Evolutionary conservation across 148 eudicot species (phyloP).

Genomic region (Amaranthus hypochondriacus): DNA sequence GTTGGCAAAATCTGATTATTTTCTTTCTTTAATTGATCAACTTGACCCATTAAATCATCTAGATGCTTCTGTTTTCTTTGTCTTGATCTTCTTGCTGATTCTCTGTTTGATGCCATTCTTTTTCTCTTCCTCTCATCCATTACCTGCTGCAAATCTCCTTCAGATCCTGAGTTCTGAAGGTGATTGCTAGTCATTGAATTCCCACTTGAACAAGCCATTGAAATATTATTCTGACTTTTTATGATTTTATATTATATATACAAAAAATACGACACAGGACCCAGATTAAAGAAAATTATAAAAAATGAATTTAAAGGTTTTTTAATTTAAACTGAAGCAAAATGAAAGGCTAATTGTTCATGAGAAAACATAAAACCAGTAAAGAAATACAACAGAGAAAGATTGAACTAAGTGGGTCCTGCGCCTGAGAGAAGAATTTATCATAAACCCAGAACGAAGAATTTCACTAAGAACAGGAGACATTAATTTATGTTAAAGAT

Average conservation of each 20-base stretch:
- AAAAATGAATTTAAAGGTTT: not conserved
- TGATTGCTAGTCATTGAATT: slow-evolving; percentile 32
- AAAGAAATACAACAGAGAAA: slow-evolving; percentile 66
- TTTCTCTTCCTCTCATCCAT: slow-evolving; percentile 59
- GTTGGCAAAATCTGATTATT: slow-evolving; percentile 39
- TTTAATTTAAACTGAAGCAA: slow-evolving; percentile 4
- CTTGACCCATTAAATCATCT: slow-evolving; percentile 52
- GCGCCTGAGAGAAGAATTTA: slow-evolving; percentile 57
- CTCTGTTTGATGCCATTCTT: slow-evolving; percentile 67
- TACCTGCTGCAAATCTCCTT: slow-evolving; percentile 37
- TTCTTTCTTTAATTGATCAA: slow-evolving; percentile 32
- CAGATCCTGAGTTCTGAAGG: slow-evolving; percentile 45
- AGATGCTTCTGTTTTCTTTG: slow-evolving; percentile 63
- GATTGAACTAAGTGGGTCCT: slow-evolving; percentile 77
- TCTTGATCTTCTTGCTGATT: slow-evolving; percentile 70
- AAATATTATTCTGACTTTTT: not conserved
- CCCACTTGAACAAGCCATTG: slow-evolving; percentile 58
- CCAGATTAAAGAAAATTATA: slow-evolving; percentile 3
- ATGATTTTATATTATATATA: not conserved
- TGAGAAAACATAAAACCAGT: slow-evolving; percentile 83
- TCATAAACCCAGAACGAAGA: slow-evolving; percentile 64
- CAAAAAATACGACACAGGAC: slow-evolving; percentile 25
- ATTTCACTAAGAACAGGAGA: slow-evolving; percentile 62
- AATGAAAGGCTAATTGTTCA: slow-evolving; percentile 17
- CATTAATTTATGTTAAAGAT: slow-evolving; percentile 42